Base-by-base conservation (phyloP, 352 stramenopile genomes). In the Globisporangium apiculatum region DNA sequence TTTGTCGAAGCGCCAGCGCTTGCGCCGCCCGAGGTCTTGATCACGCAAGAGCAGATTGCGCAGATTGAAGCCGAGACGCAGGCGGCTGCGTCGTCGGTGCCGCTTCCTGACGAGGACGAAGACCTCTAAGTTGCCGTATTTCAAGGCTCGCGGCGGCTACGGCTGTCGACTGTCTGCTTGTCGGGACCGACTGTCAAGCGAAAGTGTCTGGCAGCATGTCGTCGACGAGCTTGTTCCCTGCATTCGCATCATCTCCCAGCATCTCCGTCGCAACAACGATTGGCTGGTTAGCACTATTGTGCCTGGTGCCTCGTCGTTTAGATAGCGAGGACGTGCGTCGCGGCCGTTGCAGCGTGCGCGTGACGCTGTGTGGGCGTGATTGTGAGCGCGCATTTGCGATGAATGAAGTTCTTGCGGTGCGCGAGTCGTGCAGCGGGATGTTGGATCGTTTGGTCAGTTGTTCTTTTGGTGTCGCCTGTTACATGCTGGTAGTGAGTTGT, bases 1-100 rank as follows among this genome's bases (percentile, higher is more conserved):
- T 99, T 99, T 68, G 97, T 99, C 17, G 97, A 99, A 79, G 95
- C 96, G 18, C 95, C 95, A 49, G 97, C 97, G 10, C 84, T 99
- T 71, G 85, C 88, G 55, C 96, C 97, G 61, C 96, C 97, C 68
- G 97, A 99, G 75, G 96, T 99, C 65, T 77, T 81, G 12, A 97
- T 99, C 66, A 89, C 98, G 71, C 74, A 96, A 66, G 86, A 84
- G 61, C 93, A 98, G 66, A 95, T 98, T 68, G 66, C 73, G 60
- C 79, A 94, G 69, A 96, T 98, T 71, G 91, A 98, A 66, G 75
- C 81, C 41, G 95, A 98, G 61, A 86, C 96, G 58, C 83, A 79
- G 53, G 91, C 89, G 63, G 91, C 88, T 46, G 92, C 92, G 45
- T 85, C 91, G 58, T 79, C 87, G 31, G 80, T 98, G 67, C 94